Evolutionary conservation across 1,284 basidiomycete species (phyloP).

Genomic region (Tremellales sp.): DNA sequence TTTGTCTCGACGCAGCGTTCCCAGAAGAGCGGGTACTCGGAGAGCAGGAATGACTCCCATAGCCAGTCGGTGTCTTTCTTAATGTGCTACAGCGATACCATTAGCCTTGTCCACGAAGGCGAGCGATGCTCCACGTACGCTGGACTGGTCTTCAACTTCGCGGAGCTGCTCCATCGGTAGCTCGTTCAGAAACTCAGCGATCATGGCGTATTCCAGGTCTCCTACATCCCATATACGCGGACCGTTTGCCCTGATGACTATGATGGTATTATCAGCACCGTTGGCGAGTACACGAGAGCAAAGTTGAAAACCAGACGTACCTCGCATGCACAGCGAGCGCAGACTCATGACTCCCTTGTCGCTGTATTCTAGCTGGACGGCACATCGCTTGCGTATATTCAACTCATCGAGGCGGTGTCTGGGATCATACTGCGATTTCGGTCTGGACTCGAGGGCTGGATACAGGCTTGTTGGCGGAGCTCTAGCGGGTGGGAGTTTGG

Average conservation of each 20-base stretch:
- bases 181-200: slow-evolving; percentile 32
- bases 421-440: too few species aligned
- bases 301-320: slow-evolving; percentile 11
- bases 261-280: background rate
- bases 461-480: too few species aligned
- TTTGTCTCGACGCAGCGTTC: slow-evolving; percentile 25
- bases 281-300: background rate
- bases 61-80: slow-evolving; percentile 44
- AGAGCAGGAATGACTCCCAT: slow-evolving; percentile 37
- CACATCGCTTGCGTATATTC: too few species aligned
- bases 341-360: too few species aligned
- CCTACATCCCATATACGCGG: slow-evolving; percentile 39
- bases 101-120: background rate
- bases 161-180: slow-evolving; percentile 33
- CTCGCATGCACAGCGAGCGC: slow-evolving; percentile 12
- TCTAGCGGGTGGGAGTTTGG: too few species aligned
- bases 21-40: slow-evolving; percentile 34
- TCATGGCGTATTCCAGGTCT: slow-evolving; percentile 29
- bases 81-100: slow-evolving; percentile 26
- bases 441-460: too few species aligned
- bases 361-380: too few species aligned
- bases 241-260: slow-evolving; percentile 31
- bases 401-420: too few species aligned
- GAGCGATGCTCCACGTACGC: slow-evolving; percentile 14
- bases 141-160: slow-evolving; percentile 33